These are phyloP conservation scores for Globisporangium nunn DNA, from an alignment of 352 stramenopile genomes.

Conservation along the genomic window DNA sequence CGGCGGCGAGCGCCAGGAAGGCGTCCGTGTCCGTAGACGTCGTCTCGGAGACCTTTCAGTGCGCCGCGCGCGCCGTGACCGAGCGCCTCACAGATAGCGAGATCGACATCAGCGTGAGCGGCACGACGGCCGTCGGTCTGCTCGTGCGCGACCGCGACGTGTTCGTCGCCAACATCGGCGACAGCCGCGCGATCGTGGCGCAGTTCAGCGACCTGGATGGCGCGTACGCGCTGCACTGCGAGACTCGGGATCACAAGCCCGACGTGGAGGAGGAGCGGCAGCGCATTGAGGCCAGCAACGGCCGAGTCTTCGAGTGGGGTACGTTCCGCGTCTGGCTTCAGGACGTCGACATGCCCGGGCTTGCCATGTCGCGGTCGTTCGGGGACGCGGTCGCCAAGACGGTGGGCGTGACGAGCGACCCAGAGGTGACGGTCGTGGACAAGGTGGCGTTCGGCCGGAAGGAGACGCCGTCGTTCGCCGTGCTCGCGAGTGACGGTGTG, in stretches of 20 bases:
- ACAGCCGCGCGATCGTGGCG: slow-evolving; percentile 62
- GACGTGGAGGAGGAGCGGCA: slow-evolving; percentile 53
- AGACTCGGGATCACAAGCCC: slow-evolving; percentile 80
- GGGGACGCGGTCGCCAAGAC: slow-evolving; percentile 75
- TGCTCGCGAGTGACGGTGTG: slow-evolving; percentile 76
- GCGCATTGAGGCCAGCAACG: slow-evolving; percentile 63
- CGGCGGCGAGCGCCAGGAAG: not conserved
- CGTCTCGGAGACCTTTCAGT: slow-evolving; percentile 45
- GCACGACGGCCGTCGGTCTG: slow-evolving; percentile 61
- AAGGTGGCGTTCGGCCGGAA: slow-evolving; percentile 17
- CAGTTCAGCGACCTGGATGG: slow-evolving; percentile 24
- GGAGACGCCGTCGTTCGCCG: slow-evolving; percentile 38
- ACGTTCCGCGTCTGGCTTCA: slow-evolving; percentile 78
- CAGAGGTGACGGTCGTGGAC: slow-evolving; percentile 49
- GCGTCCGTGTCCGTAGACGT: slow-evolving; percentile 30
- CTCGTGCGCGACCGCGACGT: slow-evolving; percentile 52
- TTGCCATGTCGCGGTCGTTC: slow-evolving; percentile 82
- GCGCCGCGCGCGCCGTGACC: slow-evolving; percentile 29
- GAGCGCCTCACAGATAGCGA: slow-evolving; percentile 31
- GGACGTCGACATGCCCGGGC: slow-evolving; percentile 77
- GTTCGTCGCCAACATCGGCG: slow-evolving; percentile 68
- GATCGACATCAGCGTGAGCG: slow-evolving; percentile 75
- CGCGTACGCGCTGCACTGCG: slow-evolving; percentile 42
- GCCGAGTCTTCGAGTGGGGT: slow-evolving; percentile 79
- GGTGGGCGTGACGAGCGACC: slow-evolving; percentile 67